Conservation (phyloP, 164 flowering plant genomes). For the Annona cherimola region DNA sequence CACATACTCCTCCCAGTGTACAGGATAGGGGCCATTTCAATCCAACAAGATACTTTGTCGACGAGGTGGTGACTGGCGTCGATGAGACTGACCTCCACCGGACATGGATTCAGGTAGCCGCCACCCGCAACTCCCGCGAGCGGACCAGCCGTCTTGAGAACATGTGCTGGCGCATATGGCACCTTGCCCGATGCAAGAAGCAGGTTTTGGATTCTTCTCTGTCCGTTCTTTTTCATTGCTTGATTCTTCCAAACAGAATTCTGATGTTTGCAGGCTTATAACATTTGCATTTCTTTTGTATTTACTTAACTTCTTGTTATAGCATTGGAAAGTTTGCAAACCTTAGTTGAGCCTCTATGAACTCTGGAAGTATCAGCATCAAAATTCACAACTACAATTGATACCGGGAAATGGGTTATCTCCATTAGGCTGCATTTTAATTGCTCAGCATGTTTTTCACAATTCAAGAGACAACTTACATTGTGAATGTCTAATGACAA, state of each 20-base stretch:
- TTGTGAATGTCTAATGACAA: background rate
- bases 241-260: background rate
- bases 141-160: slow-evolving; percentile 86
- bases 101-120: slow-evolving; percentile 98
- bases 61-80: slow-evolving; percentile 84
- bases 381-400: background rate
- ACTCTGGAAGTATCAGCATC: background rate
- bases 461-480: background rate
- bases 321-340: background rate
- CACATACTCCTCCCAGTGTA: slow-evolving; percentile 24
- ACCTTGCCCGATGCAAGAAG: slow-evolving; percentile 79
- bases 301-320: too few species aligned
- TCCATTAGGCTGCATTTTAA: background rate
- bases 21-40: slow-evolving; percentile 61
- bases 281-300: background rate
- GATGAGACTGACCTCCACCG: slow-evolving; percentile 87
- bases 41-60: slow-evolving; percentile 84
- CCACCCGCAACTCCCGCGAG: slow-evolving; percentile 83
- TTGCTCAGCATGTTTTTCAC: background rate
- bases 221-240: background rate
- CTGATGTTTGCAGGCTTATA: background rate
- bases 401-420: background rate
- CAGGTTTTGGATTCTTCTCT: slow-evolving; percentile 34
- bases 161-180: slow-evolving; percentile 99
- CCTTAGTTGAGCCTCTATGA: background rate